A percentile compares a stretch with the other conserved stretches of the same genome.
phyloP scores from a whole-genome alignment of 371 early-diverging fungal species.

The Fennellomyces sp. region DNA sequence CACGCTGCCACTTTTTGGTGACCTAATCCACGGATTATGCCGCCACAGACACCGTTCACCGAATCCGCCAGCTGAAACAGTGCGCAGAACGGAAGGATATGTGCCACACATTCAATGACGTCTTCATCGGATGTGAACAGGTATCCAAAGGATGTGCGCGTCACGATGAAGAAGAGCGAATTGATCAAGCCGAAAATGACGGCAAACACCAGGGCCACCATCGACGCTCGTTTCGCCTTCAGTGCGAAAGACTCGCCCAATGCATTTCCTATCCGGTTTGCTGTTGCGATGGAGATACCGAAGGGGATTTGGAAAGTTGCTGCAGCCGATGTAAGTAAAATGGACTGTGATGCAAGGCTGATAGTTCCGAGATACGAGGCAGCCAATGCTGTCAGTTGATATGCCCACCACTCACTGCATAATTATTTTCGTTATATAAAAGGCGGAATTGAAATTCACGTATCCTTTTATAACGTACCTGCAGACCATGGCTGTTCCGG shows the following conservation, averaged over 20 bases:
- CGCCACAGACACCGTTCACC: conserved; percentile 67
- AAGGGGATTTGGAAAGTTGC: conserved; percentile 72
- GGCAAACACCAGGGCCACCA: conserved; percentile 49
- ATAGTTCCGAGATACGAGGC: conserved; percentile 76
- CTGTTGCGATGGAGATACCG: conserved; percentile 69
- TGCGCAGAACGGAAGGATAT: conserved; percentile 77
- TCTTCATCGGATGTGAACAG: conserved; percentile 71
- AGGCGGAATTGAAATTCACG: conserved; percentile 64
- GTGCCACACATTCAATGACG: conserved; percentile 70
- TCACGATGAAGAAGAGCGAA: conserved; percentile 35
- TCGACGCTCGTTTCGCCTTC: conserved; percentile 48
- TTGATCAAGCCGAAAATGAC: conserved; percentile 45
- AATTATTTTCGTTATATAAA: conserved; percentile 59
- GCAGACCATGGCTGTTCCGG: conserved; percentile 56
- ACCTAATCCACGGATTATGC: conserved; percentile 76
- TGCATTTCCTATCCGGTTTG: conserved; percentile 76
- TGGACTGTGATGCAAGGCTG: conserved; percentile 76
- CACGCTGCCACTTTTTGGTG: conserved; percentile 73
- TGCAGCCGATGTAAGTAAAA: conserved; percentile 71
- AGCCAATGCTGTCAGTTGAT: conserved; percentile 75
- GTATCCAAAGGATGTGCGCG: conserved; percentile 56
- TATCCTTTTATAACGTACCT: conserved; percentile 50
- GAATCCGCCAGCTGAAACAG: conserved; percentile 78
- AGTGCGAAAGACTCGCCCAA: conserved; percentile 46
- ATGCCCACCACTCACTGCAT: conserved; percentile 69